phyloP scores from a whole-genome alignment of 192 early-diverging fungal genomes.

The Phycomyces blakesleeanus region DNA sequence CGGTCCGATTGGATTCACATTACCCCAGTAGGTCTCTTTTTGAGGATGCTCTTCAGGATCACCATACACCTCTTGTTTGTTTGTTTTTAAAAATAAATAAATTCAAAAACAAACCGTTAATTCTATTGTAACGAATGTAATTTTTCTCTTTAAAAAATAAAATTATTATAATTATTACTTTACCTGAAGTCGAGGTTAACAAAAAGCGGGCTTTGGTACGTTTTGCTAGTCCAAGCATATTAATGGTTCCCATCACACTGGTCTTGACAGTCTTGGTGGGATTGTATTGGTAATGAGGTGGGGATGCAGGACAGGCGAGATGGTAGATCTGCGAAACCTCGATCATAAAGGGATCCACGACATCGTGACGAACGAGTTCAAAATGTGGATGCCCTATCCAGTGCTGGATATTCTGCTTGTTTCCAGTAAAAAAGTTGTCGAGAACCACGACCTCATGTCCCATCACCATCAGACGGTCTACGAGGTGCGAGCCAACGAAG shows the following conservation, averaged over 20 bases:
- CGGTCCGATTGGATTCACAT: constrained; percentile 75
- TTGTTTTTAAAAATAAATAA: neutral
- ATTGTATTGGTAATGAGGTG: constrained; percentile 85
- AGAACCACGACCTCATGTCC: constrained; percentile 77
- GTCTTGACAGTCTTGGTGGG: constrained; percentile 86
- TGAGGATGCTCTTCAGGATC: constrained; percentile 85
- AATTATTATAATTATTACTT: neutral
- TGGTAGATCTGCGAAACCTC: constrained; percentile 86
- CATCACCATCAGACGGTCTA: constrained; percentile 77
- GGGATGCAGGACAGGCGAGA: constrained; percentile 83
- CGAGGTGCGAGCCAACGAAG: constrained; percentile 82
- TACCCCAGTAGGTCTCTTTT: constrained; percentile 81
- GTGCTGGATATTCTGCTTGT: constrained; percentile 72
- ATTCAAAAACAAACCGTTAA: neutral
- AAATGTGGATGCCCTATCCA: constrained; percentile 84
- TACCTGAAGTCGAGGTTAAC: constrained; percentile 76
- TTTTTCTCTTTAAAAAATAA: no score
- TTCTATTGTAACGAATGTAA: constrained; percentile 1
- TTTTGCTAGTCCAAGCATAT: constrained; percentile 84
- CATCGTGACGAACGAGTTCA: constrained; percentile 77
- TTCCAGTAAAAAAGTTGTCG: constrained; percentile 83
- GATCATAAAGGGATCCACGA: constrained; percentile 78
- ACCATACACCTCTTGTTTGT: constrained; percentile 82
- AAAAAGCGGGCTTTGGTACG: constrained; percentile 75
- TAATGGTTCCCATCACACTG: constrained; percentile 78